These are phyloP conservation scores for Boletus reticuloceps DNA, from an alignment of 768 basidiomycete species.

Conservation along the genomic window DNA sequence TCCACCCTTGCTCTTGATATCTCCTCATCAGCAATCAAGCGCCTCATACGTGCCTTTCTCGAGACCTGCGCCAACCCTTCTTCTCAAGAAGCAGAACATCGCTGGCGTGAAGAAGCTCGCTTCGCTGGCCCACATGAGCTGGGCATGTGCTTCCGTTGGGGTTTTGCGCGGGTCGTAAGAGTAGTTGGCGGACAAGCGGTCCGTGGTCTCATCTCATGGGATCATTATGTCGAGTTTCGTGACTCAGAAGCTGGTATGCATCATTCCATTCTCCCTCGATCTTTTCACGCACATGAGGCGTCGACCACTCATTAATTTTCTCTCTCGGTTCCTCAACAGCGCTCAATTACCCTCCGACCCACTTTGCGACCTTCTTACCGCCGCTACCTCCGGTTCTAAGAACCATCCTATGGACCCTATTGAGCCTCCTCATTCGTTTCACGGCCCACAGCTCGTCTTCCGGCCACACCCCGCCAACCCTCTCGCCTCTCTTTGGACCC, in stretches of 20 bases:
- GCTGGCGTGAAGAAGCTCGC: slow-evolving; percentile 76
- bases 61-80: slow-evolving; percentile 46
- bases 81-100: slow-evolving; percentile 43
- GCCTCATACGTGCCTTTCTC: slow-evolving; percentile 82
- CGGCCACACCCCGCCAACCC: slow-evolving; percentile 87
- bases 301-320: slow-evolving; percentile 17
- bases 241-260: slow-evolving; percentile 76
- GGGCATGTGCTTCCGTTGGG: slow-evolving; percentile 93
- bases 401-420: slow-evolving; percentile 61
- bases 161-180: slow-evolving; percentile 73
- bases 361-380: slow-evolving; percentile 70
- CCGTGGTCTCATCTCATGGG: slow-evolving; percentile 85
- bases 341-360: slow-evolving; percentile 62
- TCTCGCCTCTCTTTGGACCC: slow-evolving; percentile 88
- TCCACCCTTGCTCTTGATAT: slow-evolving; percentile 86
- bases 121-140: slow-evolving; percentile 87
- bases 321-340: slow-evolving; percentile 33
- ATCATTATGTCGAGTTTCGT: slow-evolving; percentile 78
- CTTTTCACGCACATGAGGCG: slow-evolving; percentile 25
- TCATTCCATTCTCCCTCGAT: slow-evolving; percentile 18
- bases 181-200: slow-evolving; percentile 67
- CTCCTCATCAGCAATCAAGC: slow-evolving; percentile 66
- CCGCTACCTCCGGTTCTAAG: slow-evolving; percentile 52
- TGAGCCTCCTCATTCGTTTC: slow-evolving; percentile 79
- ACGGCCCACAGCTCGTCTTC: slow-evolving; percentile 81